Percentiles rank a stretch among this genome's conserved stretches.
phyloP scores from a whole-genome alignment of 345 rosid genomes.

The Iberis pinnata region DNA sequence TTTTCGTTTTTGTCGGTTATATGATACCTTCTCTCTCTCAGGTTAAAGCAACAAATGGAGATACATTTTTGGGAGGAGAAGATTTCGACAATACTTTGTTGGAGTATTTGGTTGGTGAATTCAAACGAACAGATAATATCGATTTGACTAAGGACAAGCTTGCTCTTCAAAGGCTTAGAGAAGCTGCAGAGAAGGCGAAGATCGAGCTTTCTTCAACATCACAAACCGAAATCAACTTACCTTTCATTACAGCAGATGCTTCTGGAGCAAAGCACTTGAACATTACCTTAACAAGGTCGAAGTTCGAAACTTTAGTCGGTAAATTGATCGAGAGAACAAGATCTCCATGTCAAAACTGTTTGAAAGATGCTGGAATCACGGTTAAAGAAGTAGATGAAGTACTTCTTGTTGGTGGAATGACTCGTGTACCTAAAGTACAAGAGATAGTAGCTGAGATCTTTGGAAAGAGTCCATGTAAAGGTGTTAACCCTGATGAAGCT shows the following conservation, averaged over 20 bases:
- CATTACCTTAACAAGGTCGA: conserved; percentile 70
- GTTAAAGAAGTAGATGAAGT: conserved; percentile 74
- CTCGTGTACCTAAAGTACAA: conserved; percentile 94
- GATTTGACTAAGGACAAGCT: conserved; percentile 75
- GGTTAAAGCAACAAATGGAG: conserved; percentile 98
- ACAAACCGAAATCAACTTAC: conserved; percentile 79
- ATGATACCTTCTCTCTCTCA: conserved; percentile 9
- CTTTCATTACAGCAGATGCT: conserved; percentile 78
- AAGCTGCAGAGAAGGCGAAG: conserved; percentile 89
- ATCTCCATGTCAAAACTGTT: conserved; percentile 63
- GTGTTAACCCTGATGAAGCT: conserved; percentile 89
- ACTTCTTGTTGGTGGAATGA: conserved; percentile 89
- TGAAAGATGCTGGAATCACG: conserved; percentile 73
- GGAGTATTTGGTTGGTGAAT: conserved; percentile 73
- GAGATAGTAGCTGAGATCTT: conserved; percentile 66
- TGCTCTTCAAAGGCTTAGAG: conserved; percentile 85
- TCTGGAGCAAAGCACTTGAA: conserved; percentile 86
- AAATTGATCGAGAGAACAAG: conserved; percentile 67
- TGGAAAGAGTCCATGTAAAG: conserved; percentile 78
- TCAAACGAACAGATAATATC: conserved; percentile 59
- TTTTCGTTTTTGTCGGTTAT: neutral
- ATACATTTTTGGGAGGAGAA: conserved; percentile 92
- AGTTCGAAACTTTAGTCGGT: conserved; percentile 59
- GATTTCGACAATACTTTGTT: conserved; percentile 78
- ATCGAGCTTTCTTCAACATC: conserved; percentile 80